Base-by-base conservation (phyloP, 148 eudicot species). In the Amaranthus hypochondriacus region DNA sequence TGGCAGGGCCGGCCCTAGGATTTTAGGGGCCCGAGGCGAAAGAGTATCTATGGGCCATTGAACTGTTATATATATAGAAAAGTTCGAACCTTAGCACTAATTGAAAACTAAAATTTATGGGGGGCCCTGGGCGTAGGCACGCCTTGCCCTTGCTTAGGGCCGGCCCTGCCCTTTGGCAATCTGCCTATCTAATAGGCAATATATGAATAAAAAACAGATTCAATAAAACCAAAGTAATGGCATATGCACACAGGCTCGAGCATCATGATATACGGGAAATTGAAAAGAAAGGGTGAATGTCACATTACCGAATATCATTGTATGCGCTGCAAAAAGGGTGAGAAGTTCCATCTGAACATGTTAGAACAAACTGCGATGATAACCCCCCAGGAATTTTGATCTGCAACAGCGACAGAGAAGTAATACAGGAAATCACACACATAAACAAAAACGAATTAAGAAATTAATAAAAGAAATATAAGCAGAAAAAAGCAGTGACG, bases 351-450 rank as follows among this genome's bases (percentile, higher is more conserved):
- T 91, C 83, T 6, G 92, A 83, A 84, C 86, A 78, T 58, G 86
- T 88, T 73, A 91, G 73, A 68, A 89, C 97, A 81, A 93, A 93
- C 63, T 93, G 95, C 62, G 92, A 72, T 67, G 95, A 85, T 48
- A 83, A 78, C 59, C 98, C 98, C 68, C 78, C 78, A n/a, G 98
- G 97, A 85, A 93, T 88, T 81, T 85, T 89, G 71, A 91, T 91
- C 98, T 93, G 92, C 81, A 79, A 78, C 61, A 50, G 28, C 48
- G 56, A 70, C 5, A 12, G 3, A 4, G 8, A 65, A 18, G 48
- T 51, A 52, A 46, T 9, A 48, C 39, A 68, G 21, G 43, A 0
- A 55, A 54, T 48, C 48, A 18, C 4, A 18, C 54, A 72, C 13
- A 66, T 43, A 49, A 66, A 75, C 68, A 66, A 52, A 57, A 70